Evolutionary conservation across 2,329 filamentous ascomycete species (phyloP).

Genomic region (Sordariomycetes sp.): DNA sequence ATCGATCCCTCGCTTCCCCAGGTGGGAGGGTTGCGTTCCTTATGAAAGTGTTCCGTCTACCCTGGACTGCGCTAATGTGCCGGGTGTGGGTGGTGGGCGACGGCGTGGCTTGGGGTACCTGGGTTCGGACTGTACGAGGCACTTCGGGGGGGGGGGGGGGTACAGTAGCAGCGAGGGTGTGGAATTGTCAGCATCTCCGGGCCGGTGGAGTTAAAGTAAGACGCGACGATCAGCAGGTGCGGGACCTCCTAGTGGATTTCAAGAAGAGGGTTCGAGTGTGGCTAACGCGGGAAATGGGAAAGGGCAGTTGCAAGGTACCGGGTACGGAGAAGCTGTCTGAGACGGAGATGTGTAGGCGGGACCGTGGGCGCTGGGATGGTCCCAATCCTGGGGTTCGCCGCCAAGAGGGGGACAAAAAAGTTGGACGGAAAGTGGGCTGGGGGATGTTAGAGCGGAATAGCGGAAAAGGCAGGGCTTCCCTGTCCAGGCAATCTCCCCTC

Average conservation of each 20-base stretch:
- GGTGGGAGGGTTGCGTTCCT: neutral
- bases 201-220: neutral
- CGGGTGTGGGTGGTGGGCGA: neutral
- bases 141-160: no score
- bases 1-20: neutral
- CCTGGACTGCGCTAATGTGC: conserved; percentile 1
- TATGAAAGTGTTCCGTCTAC: neutral
- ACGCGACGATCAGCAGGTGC: neutral
- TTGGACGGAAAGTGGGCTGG: neutral
- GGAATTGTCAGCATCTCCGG: no score
- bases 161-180: no score
- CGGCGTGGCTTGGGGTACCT: neutral
- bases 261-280: neutral
- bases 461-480: neutral
- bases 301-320: neutral
- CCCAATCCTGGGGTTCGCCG: neutral
- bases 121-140: neutral
- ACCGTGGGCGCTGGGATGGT: neutral
- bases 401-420: neutral
- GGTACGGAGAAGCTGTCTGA: neutral
- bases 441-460: neutral
- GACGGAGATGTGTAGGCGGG: neutral
- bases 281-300: neutral
- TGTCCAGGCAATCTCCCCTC: neutral
- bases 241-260: neutral